Evolutionary conservation across 495 filamentous ascomycete species (phyloP), one percentile per base, ranked within the genome.

Genomic region (Penicillium dipodomyicola): DNA sequence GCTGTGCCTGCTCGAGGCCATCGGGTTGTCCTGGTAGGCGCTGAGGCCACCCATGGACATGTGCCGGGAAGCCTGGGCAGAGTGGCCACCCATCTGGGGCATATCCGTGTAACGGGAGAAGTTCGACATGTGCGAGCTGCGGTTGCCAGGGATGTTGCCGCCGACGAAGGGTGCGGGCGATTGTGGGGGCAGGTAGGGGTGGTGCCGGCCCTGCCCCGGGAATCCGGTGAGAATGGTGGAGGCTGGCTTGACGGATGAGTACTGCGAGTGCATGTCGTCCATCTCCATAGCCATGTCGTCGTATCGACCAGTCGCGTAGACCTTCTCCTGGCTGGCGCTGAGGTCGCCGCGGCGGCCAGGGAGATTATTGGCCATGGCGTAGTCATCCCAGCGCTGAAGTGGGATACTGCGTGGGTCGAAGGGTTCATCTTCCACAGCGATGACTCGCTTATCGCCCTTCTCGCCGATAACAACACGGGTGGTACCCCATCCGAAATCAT

Each of bases 221-320:
- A 96, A 89, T 49, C 92, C 92, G 33, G 90, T 94, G 43, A 98
- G 81, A 57, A 98, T 89, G 3, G 89, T 91, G 0, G 92, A 96
- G 3, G 92, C 89, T 22, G 95, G 94, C 72, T 91, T 92, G 59
- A 92, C 90, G 2, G 92, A 96, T 9, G 93, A 97, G 73, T 97
- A 97, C 52, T 95, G 84, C 1, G 91, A 96, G 65, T 93, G 92
- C 81, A 97, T 94, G 64, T 98, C 94, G 66, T 98, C 94, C 87
- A 97, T 91, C 70, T 97, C 94, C 74, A 91, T 90, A 17, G 74
- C 85, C 47, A 63, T 66, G 37, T 78, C 77, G 60, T 91, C 87
- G 63, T 89, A 91, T 30, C 75, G 72, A 2, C 70, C 77, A 11
- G 69, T 63, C 12, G 46, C 60, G 56, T 74, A 76, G 52, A 71